These are phyloP conservation scores for Papiliotrema terrestris DNA, from an alignment of 1,284 basidiomycete species.

Conservation along the genomic window DNA sequence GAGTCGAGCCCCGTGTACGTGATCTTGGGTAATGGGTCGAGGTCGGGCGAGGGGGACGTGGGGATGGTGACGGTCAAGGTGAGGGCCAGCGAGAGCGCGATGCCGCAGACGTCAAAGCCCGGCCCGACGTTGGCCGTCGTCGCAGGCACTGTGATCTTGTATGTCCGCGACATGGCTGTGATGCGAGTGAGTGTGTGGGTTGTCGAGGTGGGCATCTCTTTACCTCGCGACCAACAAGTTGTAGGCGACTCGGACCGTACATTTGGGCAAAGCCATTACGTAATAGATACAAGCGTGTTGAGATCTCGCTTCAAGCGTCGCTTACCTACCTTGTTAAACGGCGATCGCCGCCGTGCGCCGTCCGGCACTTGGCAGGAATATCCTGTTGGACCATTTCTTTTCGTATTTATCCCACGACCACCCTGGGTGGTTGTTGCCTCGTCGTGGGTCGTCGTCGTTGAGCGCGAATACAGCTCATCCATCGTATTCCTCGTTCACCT, in stretches of 20 bases:
- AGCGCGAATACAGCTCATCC: no score
- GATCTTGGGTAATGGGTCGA: constrained; percentile 60
- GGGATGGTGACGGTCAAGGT: constrained; percentile 66
- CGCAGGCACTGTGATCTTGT: constrained; percentile 79
- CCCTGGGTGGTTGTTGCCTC: no score
- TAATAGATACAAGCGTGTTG: no score
- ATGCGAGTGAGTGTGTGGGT: background rate
- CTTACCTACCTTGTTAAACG: no score
- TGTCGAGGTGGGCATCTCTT: no score
- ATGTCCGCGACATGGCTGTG: constrained; percentile 31
- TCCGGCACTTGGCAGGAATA: background rate
- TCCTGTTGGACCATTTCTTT: background rate
- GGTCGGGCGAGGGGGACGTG: constrained; percentile 35
- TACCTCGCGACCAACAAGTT: no score
- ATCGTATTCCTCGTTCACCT: background rate
- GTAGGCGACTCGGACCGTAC: no score
- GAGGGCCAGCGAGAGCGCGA: constrained; percentile 86
- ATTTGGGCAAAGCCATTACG: no score
- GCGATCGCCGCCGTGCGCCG: background rate
- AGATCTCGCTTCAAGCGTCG: no score
- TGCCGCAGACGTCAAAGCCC: constrained; percentile 97
- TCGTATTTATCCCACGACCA: background rate
- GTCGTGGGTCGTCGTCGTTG: no score
- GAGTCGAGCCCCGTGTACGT: constrained; percentile 85
- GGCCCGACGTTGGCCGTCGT: constrained; percentile 99